A percentile compares a stretch with the other conserved stretches of the same genome.
phyloP scores from a whole-genome alignment of 371 early-diverging fungal genomes.

The Fennellomyces sp. region DNA sequence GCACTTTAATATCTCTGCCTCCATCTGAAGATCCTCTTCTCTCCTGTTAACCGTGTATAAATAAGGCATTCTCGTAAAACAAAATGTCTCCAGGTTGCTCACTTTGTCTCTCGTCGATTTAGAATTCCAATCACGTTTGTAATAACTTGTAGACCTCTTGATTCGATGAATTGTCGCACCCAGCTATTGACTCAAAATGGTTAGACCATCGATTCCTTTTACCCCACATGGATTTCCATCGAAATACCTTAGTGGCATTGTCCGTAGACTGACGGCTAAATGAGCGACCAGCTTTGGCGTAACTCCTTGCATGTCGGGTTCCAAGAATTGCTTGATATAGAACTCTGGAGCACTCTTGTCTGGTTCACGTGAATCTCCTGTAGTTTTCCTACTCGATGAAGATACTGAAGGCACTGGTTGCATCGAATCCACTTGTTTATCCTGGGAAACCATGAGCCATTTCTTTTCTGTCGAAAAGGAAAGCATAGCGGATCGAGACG shows the following conservation, averaged over 20 bases:
- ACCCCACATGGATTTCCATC: not conserved
- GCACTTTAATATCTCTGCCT: slow-evolving; percentile 81
- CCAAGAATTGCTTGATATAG: slow-evolving; percentile 63
- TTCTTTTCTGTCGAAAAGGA: slow-evolving; percentile 51
- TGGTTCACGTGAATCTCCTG: slow-evolving; percentile 19
- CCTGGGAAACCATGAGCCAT: slow-evolving; percentile 55
- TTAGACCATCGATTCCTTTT: not conserved
- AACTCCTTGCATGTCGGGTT: slow-evolving; percentile 62
- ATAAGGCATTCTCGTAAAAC: too few species aligned
- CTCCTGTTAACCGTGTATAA: slow-evolving; percentile 37
- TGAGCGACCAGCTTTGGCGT: slow-evolving; percentile 62
- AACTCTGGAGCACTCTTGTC: slow-evolving; percentile 70
- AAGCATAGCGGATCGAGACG: slow-evolving; percentile 39
- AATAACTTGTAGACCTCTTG: slow-evolving; percentile 69
- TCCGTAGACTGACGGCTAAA: slow-evolving; percentile 68
- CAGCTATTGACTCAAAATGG: slow-evolving; percentile 32
- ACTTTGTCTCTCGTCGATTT: slow-evolving; percentile 52
- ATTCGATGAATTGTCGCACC: slow-evolving; percentile 72
- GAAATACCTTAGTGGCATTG: slow-evolving; percentile 74
- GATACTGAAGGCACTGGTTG: slow-evolving; percentile 15
- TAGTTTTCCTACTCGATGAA: slow-evolving; percentile 17
- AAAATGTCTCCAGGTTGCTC: not conserved
- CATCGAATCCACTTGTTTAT: slow-evolving; percentile 40
- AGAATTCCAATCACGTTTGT: slow-evolving; percentile 67
- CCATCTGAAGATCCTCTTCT: slow-evolving; percentile 76